phyloP scores from a whole-genome alignment of 140 eudicot genomes.

The Senecio squalidus region DNA sequence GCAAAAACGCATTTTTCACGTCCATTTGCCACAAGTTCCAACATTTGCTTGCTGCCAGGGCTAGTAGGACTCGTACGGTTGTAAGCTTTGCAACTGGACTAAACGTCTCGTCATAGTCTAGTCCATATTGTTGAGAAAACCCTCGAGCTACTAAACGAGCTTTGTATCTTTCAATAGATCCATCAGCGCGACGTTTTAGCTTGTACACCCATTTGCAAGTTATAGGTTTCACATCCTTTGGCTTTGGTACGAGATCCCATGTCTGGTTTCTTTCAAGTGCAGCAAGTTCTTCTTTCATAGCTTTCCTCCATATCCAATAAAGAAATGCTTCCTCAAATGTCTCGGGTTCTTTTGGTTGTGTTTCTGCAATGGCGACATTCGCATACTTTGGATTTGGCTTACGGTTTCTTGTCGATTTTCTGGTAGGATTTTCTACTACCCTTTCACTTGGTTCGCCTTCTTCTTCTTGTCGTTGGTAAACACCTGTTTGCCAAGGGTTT shows the following conservation, averaged over 20 bases:
- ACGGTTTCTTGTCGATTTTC: no score
- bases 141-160: not conserved
- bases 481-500: no score
- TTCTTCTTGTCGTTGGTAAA: no score
- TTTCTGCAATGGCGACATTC: no score
- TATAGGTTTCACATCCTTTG: no score
- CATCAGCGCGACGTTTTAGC: not conserved
- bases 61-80: not conserved
- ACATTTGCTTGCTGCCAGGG: not conserved
- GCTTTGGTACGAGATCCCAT: not conserved
- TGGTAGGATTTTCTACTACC: no score
- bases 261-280: not conserved
- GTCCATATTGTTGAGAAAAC: not conserved
- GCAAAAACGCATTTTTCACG: not conserved
- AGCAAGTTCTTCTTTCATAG: not conserved
- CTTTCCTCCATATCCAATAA: not conserved
- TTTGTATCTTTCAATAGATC: not conserved
- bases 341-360: not conserved
- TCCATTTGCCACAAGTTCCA: not conserved
- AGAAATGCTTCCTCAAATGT: not conserved
- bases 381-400: no score
- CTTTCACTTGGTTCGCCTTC: no score
- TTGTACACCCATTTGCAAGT: not conserved
- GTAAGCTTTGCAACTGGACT: not conserved
- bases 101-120: not conserved